Percentiles rank a stretch among this genome's conserved stretches.
Evolutionary conservation across 345 rosid species (phyloP).

Genomic region (Theobroma cacao): DNA sequence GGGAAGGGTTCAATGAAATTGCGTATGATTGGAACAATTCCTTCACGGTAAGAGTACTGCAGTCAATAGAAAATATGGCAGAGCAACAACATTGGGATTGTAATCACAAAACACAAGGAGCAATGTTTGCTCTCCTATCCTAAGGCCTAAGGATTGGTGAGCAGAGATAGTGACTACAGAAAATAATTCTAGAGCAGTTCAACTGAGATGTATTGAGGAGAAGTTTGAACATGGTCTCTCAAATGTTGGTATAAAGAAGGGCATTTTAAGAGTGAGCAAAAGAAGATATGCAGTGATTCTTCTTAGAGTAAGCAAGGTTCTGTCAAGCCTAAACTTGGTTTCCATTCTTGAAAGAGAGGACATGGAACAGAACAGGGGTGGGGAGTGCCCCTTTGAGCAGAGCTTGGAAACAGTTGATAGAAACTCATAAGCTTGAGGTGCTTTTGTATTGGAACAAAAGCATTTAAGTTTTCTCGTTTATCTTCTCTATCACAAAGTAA

Average conservation of each 20-base stretch:
- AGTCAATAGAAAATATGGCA: no score
- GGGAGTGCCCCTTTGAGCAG: neutral
- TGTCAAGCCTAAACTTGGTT: neutral
- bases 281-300: neutral
- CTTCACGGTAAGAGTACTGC: neutral
- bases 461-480: neutral
- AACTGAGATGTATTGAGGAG: neutral
- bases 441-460: neutral
- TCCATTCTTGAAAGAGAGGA: neutral
- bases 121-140: no score
- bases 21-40: neutral
- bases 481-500: neutral
- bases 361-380: neutral
- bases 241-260: neutral
- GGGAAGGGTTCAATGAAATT: neutral
- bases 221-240: neutral
- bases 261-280: neutral
- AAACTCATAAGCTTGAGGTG: neutral
- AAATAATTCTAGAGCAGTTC: neutral
- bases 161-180: neutral
- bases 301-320: neutral
- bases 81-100: neutral
- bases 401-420: neutral
- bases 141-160: neutral
- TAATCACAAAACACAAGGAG: neutral